These are phyloP conservation scores for Spathaspora gorwiae DNA, from an alignment of 805 yeast genomes.

Conservation along the genomic window DNA sequence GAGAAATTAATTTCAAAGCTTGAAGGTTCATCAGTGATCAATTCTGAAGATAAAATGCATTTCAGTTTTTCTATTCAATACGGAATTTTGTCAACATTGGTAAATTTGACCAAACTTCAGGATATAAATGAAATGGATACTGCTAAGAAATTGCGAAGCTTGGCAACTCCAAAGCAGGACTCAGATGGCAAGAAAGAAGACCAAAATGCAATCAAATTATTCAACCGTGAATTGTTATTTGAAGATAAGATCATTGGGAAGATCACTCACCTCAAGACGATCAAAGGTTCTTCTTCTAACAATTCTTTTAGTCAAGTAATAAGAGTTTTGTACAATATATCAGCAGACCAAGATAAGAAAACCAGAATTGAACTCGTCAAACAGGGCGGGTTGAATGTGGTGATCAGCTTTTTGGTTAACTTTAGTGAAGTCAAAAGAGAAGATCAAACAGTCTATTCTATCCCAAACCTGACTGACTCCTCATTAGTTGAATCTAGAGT, in stretches of 20 bases:
- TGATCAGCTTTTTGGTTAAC: conserved; percentile 35
- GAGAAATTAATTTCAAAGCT: conserved; percentile 12
- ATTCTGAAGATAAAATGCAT: conserved; percentile 1
- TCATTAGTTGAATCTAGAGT: conserved; percentile 20
- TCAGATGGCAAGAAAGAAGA: conserved; percentile 18
- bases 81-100: conserved; percentile 39
- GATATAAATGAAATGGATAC: conserved; percentile 18
- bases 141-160: conserved; percentile 32
- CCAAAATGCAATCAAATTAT: conserved; percentile 22
- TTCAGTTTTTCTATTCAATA: conserved; percentile 21
- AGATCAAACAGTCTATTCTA: conserved; percentile 9
- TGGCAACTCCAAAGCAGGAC: conserved; percentile 27
- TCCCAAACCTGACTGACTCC: conserved; percentile 12
- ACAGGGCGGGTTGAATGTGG: conserved; percentile 42
- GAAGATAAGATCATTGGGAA: conserved; percentile 19
- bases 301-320: conserved; percentile 22
- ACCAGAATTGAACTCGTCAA: conserved; percentile 35
- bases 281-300: conserved; percentile 9
- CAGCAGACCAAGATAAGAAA: conserved; percentile 19
- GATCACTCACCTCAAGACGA: conserved; percentile 15
- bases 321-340: conserved; percentile 30
- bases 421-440: conserved; percentile 21
- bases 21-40: conserved; percentile 1
- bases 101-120: conserved; percentile 34
- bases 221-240: conserved; percentile 24